phyloP scores from a whole-genome alignment of 805 yeast genomes.

The Huiozyma sinensis region DNA sequence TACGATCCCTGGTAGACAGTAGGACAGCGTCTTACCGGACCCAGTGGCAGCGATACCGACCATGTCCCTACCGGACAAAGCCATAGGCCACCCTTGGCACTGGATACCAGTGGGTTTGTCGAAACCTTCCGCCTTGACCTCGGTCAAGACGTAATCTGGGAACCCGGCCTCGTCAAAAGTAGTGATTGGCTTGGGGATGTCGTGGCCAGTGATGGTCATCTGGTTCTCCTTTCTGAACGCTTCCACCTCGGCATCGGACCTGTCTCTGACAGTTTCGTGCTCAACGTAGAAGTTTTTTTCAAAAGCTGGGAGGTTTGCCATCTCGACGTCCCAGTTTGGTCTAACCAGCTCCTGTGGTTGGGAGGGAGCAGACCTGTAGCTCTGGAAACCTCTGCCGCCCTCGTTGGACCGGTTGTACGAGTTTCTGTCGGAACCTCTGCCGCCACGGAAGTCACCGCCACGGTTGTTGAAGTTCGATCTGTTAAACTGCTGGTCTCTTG shows the following conservation, averaged over 20 bases:
- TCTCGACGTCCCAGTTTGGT: slow-evolving; percentile 71
- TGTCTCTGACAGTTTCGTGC: slow-evolving; percentile 62
- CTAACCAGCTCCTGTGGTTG: slow-evolving; percentile 32
- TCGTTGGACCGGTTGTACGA: slow-evolving; percentile 28
- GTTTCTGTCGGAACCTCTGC: slow-evolving; percentile 30
- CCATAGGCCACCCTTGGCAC: slow-evolving; percentile 99
- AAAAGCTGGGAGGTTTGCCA: slow-evolving; percentile 61
- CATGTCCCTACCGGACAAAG: slow-evolving; percentile 96
- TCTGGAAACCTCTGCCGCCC: slow-evolving; percentile 29
- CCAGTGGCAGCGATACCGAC: slow-evolving; percentile 99
- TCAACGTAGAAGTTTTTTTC: slow-evolving; percentile 93
- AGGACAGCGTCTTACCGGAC: slow-evolving; percentile 95
- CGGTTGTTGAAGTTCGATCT: slow-evolving; percentile 30
- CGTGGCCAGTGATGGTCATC: slow-evolving; percentile 74
- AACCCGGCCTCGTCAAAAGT: slow-evolving; percentile 94
- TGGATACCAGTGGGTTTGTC: slow-evolving; percentile 92
- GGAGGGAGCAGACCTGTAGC: slow-evolving; percentile 24
- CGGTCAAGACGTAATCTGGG: slow-evolving; percentile 84
- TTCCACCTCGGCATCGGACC: slow-evolving; percentile 62
- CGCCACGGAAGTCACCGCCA: slow-evolving; percentile 33
- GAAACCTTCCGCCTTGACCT: slow-evolving; percentile 87
- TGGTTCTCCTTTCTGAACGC: slow-evolving; percentile 73
- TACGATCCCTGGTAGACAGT: slow-evolving; percentile 93
- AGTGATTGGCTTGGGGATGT: slow-evolving; percentile 91
- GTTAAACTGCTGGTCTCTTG: slow-evolving; percentile 30